phyloP scores from a whole-genome alignment of 495 filamentous ascomycete species.

The Hypoxylon fragiforme region DNA sequence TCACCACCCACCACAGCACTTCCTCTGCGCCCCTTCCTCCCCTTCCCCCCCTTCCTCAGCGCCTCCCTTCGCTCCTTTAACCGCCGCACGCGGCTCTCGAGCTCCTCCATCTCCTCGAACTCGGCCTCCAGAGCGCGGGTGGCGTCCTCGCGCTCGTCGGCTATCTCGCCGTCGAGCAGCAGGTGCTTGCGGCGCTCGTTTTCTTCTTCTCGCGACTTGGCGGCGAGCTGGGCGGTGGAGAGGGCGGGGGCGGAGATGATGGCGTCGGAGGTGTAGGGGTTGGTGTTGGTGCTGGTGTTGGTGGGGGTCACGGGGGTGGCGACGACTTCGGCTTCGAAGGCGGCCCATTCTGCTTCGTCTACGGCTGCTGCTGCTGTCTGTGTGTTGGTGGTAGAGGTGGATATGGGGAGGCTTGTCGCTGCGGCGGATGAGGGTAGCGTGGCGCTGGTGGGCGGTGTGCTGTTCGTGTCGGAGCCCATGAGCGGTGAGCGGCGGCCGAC shows the following conservation, averaged over 20 bases:
- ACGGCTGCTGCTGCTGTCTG: slow-evolving; percentile 42
- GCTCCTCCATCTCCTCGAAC: slow-evolving; percentile 91
- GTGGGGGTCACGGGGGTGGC: slow-evolving; percentile 45
- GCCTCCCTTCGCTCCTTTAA: slow-evolving; percentile 71
- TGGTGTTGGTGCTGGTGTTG: slow-evolving; percentile 11
- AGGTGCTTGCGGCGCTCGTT: slow-evolving; percentile 63
- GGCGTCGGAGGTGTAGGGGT: slow-evolving; percentile 44
- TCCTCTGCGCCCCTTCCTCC: too few species aligned
- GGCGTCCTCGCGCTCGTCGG: slow-evolving; percentile 85
- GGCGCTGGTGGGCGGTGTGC: slow-evolving; percentile 14
- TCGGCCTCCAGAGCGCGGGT: slow-evolving; percentile 79
- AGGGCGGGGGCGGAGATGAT: slow-evolving; percentile 74
- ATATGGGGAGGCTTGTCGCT: slow-evolving; percentile 18
- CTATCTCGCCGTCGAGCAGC: slow-evolving; percentile 54
- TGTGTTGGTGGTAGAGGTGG: slow-evolving; percentile 9
- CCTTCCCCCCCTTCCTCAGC: slow-evolving; percentile 37
- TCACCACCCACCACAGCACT: too few species aligned
- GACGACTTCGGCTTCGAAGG: slow-evolving; percentile 75
- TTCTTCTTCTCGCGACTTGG: slow-evolving; percentile 63
- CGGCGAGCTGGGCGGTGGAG: slow-evolving; percentile 71
- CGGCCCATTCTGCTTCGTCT: slow-evolving; percentile 87
- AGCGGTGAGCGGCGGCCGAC: slow-evolving; percentile 44
- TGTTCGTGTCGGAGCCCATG: slow-evolving; percentile 38
- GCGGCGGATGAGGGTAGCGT: slow-evolving; percentile 6
- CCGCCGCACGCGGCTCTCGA: slow-evolving; percentile 77